Evolutionary conservation across 2,329 filamentous ascomycete genomes (phyloP).

Genomic region (Cordyceps pruinosa): DNA sequence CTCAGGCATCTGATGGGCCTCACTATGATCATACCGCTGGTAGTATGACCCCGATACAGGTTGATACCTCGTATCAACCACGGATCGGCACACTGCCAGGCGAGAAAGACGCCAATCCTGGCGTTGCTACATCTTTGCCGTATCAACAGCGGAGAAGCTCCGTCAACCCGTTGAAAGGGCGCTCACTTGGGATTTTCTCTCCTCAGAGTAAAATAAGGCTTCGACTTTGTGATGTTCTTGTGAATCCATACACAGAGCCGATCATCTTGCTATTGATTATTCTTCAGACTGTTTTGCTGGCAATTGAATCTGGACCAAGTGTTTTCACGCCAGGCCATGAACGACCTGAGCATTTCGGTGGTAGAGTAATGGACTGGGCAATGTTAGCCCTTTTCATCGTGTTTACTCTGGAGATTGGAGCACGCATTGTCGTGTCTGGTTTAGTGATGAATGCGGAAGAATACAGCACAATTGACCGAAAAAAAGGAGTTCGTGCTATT

Average conservation of each 20-base stretch:
- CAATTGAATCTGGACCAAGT: slow-evolving; percentile 69
- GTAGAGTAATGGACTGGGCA: slow-evolving; percentile 65
- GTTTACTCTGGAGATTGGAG: slow-evolving; percentile 79
- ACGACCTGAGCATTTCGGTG: slow-evolving; percentile 59
- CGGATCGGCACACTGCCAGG: slow-evolving; percentile 36
- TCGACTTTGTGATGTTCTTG: slow-evolving; percentile 72
- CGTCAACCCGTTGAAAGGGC: slow-evolving; percentile 75
- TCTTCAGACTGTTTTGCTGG: slow-evolving; percentile 78
- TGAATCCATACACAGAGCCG: slow-evolving; percentile 82
- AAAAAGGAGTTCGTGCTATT: slow-evolving; percentile 65
- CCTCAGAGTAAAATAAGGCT: slow-evolving; percentile 69
- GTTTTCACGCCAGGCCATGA: slow-evolving; percentile 58
- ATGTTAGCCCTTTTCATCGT: slow-evolving; percentile 78
- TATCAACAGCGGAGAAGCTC: slow-evolving; percentile 15
- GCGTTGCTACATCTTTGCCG: slow-evolving; percentile 16
- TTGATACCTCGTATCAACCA: slow-evolving; percentile 46
- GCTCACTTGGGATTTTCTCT: slow-evolving; percentile 76
- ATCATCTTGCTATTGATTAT: slow-evolving; percentile 82
- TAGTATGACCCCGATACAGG: slow-evolving; percentile 28
- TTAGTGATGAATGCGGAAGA: slow-evolving; percentile 85
- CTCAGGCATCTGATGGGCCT: slow-evolving; percentile 33
- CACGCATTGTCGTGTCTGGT: slow-evolving; percentile 86
- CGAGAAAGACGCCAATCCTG: slow-evolving; percentile 36
- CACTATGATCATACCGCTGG: slow-evolving; percentile 20
- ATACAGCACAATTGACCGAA: slow-evolving; percentile 83